These are phyloP conservation scores for Neoboletus brunneissimus DNA, from an alignment of 768 basidiomycete genomes.

Conservation along the genomic window DNA sequence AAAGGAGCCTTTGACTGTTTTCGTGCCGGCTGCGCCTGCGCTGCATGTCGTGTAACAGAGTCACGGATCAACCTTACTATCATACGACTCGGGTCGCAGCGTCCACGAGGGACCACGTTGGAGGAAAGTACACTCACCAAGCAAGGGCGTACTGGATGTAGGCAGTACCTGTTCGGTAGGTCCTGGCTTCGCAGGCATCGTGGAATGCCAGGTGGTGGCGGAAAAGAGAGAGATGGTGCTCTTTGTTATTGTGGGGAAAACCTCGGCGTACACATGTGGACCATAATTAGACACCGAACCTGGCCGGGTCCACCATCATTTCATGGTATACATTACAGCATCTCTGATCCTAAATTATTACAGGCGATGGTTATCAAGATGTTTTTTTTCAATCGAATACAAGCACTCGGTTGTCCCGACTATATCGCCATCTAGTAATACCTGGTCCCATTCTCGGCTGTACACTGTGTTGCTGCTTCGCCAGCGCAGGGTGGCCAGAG, in stretches of 20 bases:
- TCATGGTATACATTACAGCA: background rate
- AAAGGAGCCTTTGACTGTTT: slow-evolving; percentile 1
- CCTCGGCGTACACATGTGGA: background rate
- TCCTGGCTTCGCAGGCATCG: slow-evolving; percentile 11
- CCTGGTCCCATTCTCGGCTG: slow-evolving; percentile 54
- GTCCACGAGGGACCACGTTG: background rate
- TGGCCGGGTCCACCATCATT: background rate
- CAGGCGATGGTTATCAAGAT: background rate
- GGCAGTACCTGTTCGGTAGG: background rate
- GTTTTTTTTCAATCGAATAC: background rate
- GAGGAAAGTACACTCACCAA: slow-evolving; percentile 11
- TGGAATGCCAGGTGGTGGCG: background rate
- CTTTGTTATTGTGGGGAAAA: slow-evolving; percentile 3
- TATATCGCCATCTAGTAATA: slow-evolving; percentile 13
- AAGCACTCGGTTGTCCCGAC: background rate
- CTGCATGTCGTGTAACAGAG: background rate
- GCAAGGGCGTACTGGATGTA: slow-evolving; percentile 19
- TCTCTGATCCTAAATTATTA: background rate
- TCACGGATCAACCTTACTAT: background rate
- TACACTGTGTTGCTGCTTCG: slow-evolving; percentile 48
- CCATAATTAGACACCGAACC: background rate
- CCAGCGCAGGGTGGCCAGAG: slow-evolving; percentile 53
- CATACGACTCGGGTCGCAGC: background rate
- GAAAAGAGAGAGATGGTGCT: background rate
- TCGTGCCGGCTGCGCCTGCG: background rate